phyloP scores from a whole-genome alignment of 2,329 filamentous ascomycete genomes.

The Aspergillus quadrilineatus region DNA sequence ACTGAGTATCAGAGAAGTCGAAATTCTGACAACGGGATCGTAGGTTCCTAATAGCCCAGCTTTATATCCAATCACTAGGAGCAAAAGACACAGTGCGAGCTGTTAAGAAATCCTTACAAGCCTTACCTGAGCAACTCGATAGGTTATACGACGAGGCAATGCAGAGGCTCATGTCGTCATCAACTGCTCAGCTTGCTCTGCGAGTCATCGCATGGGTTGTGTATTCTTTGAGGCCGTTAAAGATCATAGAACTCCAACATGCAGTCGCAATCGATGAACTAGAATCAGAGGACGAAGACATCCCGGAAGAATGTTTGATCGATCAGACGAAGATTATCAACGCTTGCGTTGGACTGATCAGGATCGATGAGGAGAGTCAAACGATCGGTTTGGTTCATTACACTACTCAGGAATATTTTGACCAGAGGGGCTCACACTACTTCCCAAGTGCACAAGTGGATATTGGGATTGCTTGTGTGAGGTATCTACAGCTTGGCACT shows the following conservation, averaged over 20 bases:
- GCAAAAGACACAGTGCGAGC: not conserved
- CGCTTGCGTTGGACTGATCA: conserved; percentile 13
- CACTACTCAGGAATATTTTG: conserved; percentile 49
- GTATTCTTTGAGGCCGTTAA: not conserved
- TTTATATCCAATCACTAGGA: not conserved
- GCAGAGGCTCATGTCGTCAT: not conserved
- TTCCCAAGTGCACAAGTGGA: conserved; percentile 32
- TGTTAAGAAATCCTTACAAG: not conserved
- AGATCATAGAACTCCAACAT: not conserved
- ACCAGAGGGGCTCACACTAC: conserved; percentile 28
- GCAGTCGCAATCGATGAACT: not conserved
- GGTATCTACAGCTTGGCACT: conserved; percentile 37
- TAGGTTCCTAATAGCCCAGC: not conserved
- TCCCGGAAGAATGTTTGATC: not conserved
- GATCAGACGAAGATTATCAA: not conserved
- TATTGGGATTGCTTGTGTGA: conserved; percentile 34
- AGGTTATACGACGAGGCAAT: not conserved
- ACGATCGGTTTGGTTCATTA: conserved; percentile 48
- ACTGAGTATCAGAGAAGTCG: too few species aligned
- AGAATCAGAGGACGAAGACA: not conserved
- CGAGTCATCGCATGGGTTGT: not conserved
- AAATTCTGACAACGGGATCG: too few species aligned
- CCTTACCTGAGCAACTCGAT: not conserved
- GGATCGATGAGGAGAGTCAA: conserved; percentile 39
- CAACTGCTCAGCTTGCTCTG: not conserved